phyloP scores from a whole-genome alignment of 768 basidiomycete genomes.

The Chalciporus pseudorubinellus region DNA sequence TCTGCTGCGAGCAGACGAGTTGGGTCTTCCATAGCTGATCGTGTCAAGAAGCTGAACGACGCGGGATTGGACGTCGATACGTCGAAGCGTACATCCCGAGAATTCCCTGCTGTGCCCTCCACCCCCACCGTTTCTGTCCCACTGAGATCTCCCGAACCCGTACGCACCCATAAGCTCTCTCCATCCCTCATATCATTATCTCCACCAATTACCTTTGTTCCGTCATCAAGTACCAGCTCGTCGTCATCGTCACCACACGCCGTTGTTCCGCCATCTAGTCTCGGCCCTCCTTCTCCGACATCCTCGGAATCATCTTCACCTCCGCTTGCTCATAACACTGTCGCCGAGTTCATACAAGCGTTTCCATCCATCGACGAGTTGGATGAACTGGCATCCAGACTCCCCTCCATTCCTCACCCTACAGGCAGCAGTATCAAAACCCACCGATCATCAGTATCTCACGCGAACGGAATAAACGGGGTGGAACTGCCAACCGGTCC shows the following conservation, averaged over 20 bases:
- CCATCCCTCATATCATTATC: constrained; percentile 32
- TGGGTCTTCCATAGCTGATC: constrained; percentile 77
- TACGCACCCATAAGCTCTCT: constrained; percentile 40
- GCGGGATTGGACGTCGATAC: constrained; percentile 63
- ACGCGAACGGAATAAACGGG: constrained; percentile 31
- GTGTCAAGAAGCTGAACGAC: constrained; percentile 70
- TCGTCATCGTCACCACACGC: constrained; percentile 53
- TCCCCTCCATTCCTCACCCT: constrained; percentile 47
- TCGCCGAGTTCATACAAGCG: constrained; percentile 60
- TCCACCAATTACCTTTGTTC: constrained; percentile 12
- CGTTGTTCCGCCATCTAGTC: constrained; percentile 64
- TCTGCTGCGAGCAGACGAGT: constrained; percentile 42
- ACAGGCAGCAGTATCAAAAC: constrained; percentile 33
- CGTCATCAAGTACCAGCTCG: constrained; percentile 30
- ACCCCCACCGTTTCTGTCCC: constrained; percentile 16
- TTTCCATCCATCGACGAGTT: constrained; percentile 80
- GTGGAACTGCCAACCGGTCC: constrained; percentile 32
- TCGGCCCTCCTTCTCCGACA: constrained; percentile 75
- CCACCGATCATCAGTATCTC: constrained; percentile 19
- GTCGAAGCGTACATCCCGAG: constrained; percentile 58
- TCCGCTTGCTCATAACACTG: constrained; percentile 36
- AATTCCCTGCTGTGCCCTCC: constrained; percentile 41
- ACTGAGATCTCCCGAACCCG: constrained; percentile 31
- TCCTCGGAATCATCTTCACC: constrained; percentile 69
- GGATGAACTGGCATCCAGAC: constrained; percentile 50